phyloP scores from a whole-genome alignment of 495 filamentous ascomycete species.

The Xylaria castorea region DNA sequence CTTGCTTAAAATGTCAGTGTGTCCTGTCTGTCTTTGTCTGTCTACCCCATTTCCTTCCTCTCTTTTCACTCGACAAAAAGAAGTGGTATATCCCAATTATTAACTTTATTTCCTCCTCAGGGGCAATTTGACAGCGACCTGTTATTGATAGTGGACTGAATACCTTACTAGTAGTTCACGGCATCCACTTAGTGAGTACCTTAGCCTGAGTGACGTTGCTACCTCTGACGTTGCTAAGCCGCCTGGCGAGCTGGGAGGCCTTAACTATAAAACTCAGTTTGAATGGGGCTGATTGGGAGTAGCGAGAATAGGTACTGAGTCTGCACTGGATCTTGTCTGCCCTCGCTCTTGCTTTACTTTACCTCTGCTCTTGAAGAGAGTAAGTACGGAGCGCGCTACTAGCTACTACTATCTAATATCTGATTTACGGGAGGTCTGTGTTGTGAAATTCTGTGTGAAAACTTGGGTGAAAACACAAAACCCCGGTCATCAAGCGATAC shows the following conservation, averaged over 20 bases:
- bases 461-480: background rate
- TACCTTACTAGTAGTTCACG: background rate
- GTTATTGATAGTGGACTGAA: background rate
- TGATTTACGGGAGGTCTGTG: background rate
- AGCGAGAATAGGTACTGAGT: background rate
- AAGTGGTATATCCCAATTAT: background rate
- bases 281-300: slow-evolving; percentile 9
- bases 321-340: background rate
- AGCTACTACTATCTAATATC: background rate
- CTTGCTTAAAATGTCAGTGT: background rate
- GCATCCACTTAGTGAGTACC: slow-evolving; percentile 15
- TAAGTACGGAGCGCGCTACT: slow-evolving; percentile 5
- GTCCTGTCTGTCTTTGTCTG: background rate
- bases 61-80: background rate
- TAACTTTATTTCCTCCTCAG: background rate
- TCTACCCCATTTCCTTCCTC: background rate
- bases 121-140: background rate
- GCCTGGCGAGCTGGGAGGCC: too few species aligned
- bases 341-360: background rate
- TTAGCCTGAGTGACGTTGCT: background rate
- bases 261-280: background rate
- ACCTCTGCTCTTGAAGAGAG: background rate
- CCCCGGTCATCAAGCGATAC: slow-evolving; percentile 12
- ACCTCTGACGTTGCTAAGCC: background rate
- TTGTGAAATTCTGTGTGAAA: background rate